Conservation (phyloP, 2,329 filamentous ascomycete species). For the Epichloe glyceriae region DNA sequence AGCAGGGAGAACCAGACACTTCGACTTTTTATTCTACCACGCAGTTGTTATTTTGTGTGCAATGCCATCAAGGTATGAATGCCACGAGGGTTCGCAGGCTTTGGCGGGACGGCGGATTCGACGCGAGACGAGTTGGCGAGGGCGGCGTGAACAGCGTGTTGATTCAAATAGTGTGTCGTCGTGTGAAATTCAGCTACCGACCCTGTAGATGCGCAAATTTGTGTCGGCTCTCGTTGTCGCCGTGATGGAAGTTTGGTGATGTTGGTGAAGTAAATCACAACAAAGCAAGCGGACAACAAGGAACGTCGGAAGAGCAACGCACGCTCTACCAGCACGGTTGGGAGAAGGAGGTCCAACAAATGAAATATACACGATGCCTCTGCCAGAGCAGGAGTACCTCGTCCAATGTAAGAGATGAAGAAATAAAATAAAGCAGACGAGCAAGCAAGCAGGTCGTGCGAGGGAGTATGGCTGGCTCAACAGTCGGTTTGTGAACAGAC, state of each 20-base stretch:
- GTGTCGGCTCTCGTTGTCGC: neutral
- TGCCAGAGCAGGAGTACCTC: neutral
- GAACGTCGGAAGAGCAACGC: neutral
- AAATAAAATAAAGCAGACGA: constrained; percentile 3
- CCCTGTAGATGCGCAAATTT: neutral
- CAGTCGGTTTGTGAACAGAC: neutral
- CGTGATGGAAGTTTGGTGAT: neutral
- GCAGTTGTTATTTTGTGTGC: neutral
- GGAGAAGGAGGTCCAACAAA: neutral
- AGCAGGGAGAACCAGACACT: neutral
- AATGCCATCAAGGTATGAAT: constrained; percentile 1
- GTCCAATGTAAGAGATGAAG: constrained; percentile 2
- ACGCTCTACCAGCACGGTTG: neutral
- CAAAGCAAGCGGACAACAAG: neutral
- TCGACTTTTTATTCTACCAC: neutral
- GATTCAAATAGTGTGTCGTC: neutral
- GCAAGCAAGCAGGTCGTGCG: constrained; percentile 1
- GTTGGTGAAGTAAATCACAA: neutral
- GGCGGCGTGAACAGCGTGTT: neutral
- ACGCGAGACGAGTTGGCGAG: neutral
- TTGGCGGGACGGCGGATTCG: neutral
- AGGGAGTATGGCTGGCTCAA: neutral
- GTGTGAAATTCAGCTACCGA: neutral
- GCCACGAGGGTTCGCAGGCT: constrained; percentile 2
- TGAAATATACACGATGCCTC: neutral